Percentiles rank a stretch among this genome's conserved stretches.
Evolutionary conservation across 2,329 filamentous ascomycete genomes (phyloP).

Genomic region (Penicillium sp.): DNA sequence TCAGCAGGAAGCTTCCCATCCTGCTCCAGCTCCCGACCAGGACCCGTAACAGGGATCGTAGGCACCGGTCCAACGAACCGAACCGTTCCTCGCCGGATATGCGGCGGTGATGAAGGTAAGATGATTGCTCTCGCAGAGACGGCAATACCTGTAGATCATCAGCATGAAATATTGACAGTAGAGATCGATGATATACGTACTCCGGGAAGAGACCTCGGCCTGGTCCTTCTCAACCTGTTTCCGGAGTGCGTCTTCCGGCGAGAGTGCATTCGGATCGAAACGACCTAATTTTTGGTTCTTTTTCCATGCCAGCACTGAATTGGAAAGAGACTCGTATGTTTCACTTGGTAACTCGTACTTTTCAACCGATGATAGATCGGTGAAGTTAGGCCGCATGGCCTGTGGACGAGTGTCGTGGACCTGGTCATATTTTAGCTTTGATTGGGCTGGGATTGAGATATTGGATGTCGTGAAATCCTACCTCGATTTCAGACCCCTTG

Average conservation of each 20-base stretch:
- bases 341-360: conserved; percentile 85
- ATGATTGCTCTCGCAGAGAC: conserved; percentile 41
- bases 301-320: conserved; percentile 94
- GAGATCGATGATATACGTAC: conserved; percentile 39
- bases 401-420: conserved; percentile 74
- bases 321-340: conserved; percentile 77
- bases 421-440: conserved; percentile 43
- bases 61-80: conserved; percentile 41
- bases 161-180: not conserved
- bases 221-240: conserved; percentile 55
- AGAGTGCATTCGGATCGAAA: conserved; percentile 80
- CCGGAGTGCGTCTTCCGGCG: conserved; percentile 65
- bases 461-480: conserved; percentile 21
- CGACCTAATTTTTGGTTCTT: conserved; percentile 90
- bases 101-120: conserved; percentile 39
- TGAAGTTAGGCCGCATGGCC: conserved; percentile 69
- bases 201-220: conserved; percentile 60
- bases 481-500: conserved; percentile 43
- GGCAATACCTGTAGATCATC: conserved; percentile 36
- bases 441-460: not conserved
- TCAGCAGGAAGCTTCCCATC: conserved; percentile 18
- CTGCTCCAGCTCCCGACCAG: conserved; percentile 18
- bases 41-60: conserved; percentile 34
- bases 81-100: conserved; percentile 41
- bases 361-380: conserved; percentile 71